Percentiles rank a stretch among this genome's conserved stretches.
phyloP scores from a whole-genome alignment of 2,329 filamentous ascomycete genomes.

The Arthrocladium fulminans region DNA sequence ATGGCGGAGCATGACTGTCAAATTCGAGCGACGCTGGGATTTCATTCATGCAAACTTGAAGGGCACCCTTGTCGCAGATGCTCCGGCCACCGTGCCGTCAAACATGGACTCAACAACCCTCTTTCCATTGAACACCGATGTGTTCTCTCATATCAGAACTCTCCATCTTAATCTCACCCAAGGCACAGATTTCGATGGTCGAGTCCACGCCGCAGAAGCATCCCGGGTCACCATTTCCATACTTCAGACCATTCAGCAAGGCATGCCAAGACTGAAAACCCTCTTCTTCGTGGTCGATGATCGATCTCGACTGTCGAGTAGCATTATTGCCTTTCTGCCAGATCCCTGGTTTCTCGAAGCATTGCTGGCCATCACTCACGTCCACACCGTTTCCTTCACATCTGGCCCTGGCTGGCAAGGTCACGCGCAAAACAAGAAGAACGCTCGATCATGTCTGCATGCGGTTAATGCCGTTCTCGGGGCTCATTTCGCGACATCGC shows the following conservation, averaged over 20 bases:
- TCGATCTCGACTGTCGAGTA: background rate
- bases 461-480: conserved; percentile 1
- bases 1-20: background rate
- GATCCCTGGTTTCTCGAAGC: conserved; percentile 2
- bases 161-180: background rate
- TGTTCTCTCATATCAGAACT: background rate
- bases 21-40: conserved; percentile 7
- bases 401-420: background rate
- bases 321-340: conserved; percentile 1
- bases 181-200: background rate
- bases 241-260: background rate
- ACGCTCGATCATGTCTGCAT: conserved; percentile 1
- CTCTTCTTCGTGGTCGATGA: conserved; percentile 2
- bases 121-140: background rate
- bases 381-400: background rate
- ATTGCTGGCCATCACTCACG: conserved; percentile 2
- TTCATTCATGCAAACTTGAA: conserved; percentile 1
- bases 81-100: background rate
- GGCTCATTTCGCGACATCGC: background rate
- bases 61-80: background rate
- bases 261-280: background rate
- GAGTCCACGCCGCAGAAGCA: conserved; percentile 1
- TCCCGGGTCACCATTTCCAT: background rate
- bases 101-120: background rate
- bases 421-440: background rate